These are phyloP conservation scores for Anthoceros angustus DNA, from an alignment of 225 moss, liverwort and hornwort genomes.

Conservation along the genomic window DNA sequence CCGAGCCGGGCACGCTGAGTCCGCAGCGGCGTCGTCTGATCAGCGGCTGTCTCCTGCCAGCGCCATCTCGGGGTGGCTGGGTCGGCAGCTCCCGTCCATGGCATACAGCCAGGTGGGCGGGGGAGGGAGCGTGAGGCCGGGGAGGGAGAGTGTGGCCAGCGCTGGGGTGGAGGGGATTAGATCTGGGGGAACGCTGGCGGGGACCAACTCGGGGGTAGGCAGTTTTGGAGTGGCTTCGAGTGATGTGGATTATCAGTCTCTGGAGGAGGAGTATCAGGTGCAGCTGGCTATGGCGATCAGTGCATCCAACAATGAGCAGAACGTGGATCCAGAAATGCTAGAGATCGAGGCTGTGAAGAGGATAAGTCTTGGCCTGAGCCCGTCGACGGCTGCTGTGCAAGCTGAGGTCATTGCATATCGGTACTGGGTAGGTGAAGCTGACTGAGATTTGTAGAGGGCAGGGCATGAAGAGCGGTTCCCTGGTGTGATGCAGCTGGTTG, in stretches of 20 bases:
- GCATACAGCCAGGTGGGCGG: background rate
- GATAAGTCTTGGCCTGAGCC: constrained; percentile 25
- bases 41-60: background rate
- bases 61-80: background rate
- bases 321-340: constrained; percentile 14
- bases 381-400: constrained; percentile 13
- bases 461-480: background rate
- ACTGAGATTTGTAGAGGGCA: background rate
- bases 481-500: background rate
- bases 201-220: constrained; percentile 8
- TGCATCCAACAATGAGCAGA: constrained; percentile 15
- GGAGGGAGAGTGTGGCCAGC: too few species aligned
- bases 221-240: constrained; percentile 7
- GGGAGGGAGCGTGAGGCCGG: background rate
- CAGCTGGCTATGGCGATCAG: constrained; percentile 28
- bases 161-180: too few species aligned
- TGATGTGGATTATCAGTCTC: constrained; percentile 6
- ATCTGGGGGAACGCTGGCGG: constrained; percentile 5
- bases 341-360: constrained; percentile 26
- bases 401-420: constrained; percentile 21
- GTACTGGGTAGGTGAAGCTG: constrained; percentile 19
- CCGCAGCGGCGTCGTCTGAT: constrained; percentile 12
- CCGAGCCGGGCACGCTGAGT: constrained; percentile 4
- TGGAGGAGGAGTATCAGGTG: constrained; percentile 23
- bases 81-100: background rate